Conservation (phyloP, 2,329 filamentous ascomycete genomes). For the Penicillium sp. region DNA sequence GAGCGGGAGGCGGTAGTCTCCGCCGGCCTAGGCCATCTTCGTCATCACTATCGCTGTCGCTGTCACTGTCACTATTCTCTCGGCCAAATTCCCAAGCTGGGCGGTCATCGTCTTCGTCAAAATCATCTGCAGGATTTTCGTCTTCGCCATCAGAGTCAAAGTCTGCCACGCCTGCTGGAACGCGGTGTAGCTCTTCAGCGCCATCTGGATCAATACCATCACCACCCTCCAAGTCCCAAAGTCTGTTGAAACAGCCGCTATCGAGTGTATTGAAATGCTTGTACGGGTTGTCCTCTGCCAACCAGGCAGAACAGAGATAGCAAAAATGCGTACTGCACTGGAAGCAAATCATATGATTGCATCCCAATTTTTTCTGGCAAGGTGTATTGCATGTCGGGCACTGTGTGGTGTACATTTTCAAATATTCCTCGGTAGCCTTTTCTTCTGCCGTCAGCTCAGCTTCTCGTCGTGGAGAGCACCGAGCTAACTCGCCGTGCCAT, state of each 20-base stretch:
- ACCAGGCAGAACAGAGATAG: slow-evolving; percentile 87
- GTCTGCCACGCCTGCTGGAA: slow-evolving; percentile 35
- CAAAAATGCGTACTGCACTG: slow-evolving; percentile 91
- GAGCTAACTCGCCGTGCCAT: slow-evolving; percentile 93
- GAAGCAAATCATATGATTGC: slow-evolving; percentile 95
- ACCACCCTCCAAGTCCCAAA: slow-evolving; percentile 86
- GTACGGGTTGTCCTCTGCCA: slow-evolving; percentile 78
- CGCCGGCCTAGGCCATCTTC: slow-evolving; percentile 17
- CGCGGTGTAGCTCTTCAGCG: slow-evolving; percentile 38
- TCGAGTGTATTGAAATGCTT: slow-evolving; percentile 74
- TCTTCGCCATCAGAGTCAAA: slow-evolving; percentile 29
- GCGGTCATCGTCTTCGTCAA: slow-evolving; percentile 20
- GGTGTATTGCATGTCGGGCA: slow-evolving; percentile 85
- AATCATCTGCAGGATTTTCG: slow-evolving; percentile 18
- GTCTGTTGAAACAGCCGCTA: slow-evolving; percentile 72
- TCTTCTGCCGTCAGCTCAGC: slow-evolving; percentile 79
- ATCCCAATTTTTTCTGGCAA: slow-evolving; percentile 86
- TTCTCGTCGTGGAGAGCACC: slow-evolving; percentile 59
- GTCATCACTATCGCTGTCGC: slow-evolving; percentile 21
- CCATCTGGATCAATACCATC: slow-evolving; percentile 53
- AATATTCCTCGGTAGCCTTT: slow-evolving; percentile 78
- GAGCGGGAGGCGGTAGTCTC: slow-evolving; percentile 38
- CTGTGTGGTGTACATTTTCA: slow-evolving; percentile 74
- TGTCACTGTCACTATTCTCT: slow-evolving; percentile 13
- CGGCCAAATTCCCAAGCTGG: slow-evolving; percentile 18